Conservation (phyloP, 2,329 filamentous ascomycete species). For the Venturia oleaginea region DNA sequence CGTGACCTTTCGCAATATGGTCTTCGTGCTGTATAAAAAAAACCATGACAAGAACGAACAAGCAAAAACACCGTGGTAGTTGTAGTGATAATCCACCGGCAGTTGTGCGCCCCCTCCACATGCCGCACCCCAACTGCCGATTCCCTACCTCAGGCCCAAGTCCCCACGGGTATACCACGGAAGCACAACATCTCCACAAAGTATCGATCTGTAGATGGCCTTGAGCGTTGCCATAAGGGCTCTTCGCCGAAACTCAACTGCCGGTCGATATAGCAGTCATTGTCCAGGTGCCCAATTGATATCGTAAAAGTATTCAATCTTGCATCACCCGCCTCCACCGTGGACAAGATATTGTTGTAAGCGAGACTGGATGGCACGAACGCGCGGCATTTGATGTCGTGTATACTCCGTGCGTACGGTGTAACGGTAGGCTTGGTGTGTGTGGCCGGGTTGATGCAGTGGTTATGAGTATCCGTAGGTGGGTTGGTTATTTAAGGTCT, state of each 20-base stretch:
- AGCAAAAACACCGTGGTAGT: no score
- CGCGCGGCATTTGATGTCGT: not conserved
- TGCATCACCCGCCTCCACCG: not conserved
- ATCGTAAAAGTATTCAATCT: not conserved
- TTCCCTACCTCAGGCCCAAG: not conserved
- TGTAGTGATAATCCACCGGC: not conserved
- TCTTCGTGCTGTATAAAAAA: no score
- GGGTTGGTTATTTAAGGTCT: not conserved
- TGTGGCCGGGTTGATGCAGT: not conserved
- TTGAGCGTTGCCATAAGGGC: not conserved
- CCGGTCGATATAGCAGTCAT: not conserved
- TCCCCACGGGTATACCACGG: not conserved
- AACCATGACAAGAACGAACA: no score
- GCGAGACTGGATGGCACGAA: not conserved
- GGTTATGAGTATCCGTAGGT: no score
- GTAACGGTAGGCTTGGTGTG: not conserved
- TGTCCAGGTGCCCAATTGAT: not conserved
- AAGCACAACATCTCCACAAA: not conserved
- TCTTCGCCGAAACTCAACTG: not conserved
- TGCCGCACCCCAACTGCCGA: conserved; percentile 8
- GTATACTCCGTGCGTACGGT: no score
- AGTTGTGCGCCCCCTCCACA: not conserved
- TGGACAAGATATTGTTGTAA: not conserved
- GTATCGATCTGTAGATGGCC: not conserved
- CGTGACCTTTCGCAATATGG: no score